Conservation (phyloP, 768 basidiomycete genomes). For the Kwoniella bestiolae region DNA sequence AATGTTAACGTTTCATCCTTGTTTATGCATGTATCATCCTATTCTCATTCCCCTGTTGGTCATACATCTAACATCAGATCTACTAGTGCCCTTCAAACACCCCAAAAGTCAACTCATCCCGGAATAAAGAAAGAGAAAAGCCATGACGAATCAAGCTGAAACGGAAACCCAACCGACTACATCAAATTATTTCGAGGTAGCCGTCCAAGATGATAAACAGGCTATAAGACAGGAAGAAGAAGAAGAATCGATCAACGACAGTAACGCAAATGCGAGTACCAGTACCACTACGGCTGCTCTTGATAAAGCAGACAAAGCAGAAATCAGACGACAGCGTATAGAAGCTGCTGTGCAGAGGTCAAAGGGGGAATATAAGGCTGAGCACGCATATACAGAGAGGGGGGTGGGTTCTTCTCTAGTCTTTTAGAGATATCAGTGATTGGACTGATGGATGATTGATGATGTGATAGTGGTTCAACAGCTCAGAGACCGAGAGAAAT, state of each 20-base stretch:
- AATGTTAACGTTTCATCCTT: background rate
- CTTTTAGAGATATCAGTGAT: too few species aligned
- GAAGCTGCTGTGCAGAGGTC: constrained; percentile 47
- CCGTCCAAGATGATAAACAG: constrained; percentile 13
- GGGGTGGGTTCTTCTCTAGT: too few species aligned
- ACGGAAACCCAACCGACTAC: constrained; percentile 5
- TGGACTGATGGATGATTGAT: background rate
- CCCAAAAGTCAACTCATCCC: too few species aligned
- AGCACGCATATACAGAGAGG: constrained; percentile 49
- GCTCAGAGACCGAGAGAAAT: constrained; percentile 14
- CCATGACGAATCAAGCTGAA: background rate
- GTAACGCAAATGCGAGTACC: background rate
- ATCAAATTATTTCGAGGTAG: constrained; percentile 17
- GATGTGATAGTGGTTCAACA: constrained; percentile 17
- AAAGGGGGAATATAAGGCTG: constrained; percentile 38
- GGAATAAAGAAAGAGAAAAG: too few species aligned
- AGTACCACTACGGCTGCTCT: background rate
- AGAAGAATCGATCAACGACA: too few species aligned
- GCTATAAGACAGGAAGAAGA: background rate
- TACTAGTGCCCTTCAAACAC: background rate
- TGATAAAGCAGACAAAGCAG: constrained; percentile 18
- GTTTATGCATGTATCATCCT: background rate
- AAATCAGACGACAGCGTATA: constrained; percentile 34
- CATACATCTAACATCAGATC: background rate
- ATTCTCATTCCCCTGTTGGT: background rate